Percentiles rank a stretch among this genome's conserved stretches.
Evolutionary conservation across 352 stramenopile genomes (phyloP).

Genomic region (Phytophthora cryptogea): DNA sequence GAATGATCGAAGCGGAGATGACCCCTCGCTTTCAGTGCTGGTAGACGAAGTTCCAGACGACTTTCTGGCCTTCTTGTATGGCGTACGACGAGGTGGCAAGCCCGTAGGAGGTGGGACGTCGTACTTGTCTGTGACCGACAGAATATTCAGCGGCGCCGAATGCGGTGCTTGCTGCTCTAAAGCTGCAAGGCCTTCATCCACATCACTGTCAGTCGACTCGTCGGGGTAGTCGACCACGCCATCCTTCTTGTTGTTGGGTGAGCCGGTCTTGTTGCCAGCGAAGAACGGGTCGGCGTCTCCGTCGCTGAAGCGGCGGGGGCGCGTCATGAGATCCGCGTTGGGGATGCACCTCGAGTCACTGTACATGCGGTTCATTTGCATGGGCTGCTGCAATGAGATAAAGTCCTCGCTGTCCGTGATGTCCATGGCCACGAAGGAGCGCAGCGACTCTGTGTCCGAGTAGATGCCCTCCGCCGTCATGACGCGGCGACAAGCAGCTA

Average conservation of each 20-base stretch:
- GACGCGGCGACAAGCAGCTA: constrained; percentile 69
- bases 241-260: constrained; percentile 34
- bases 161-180: constrained; percentile 25
- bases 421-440: constrained; percentile 80
- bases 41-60: constrained; percentile 54
- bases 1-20: constrained; percentile 47
- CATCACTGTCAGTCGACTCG: constrained; percentile 35
- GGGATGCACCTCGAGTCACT: constrained; percentile 61
- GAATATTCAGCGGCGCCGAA: constrained; percentile 26
- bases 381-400: constrained; percentile 54
- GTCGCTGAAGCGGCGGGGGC: constrained; percentile 81
- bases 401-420: constrained; percentile 68
- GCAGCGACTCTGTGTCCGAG: constrained; percentile 77
- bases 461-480: constrained; percentile 62
- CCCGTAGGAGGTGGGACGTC: constrained; percentile 32
- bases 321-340: constrained; percentile 40
- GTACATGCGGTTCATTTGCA: constrained; percentile 73
- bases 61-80: constrained; percentile 51
- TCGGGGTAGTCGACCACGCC: constrained; percentile 32
- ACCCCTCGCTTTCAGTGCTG: constrained; percentile 49
- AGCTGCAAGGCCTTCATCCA: constrained; percentile 29
- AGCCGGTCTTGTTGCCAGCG: constrained; percentile 32
- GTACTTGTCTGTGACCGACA: constrained; percentile 45
- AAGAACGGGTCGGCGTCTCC: constrained; percentile 81
- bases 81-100: constrained; percentile 33